These are phyloP conservation scores for Xylaria curta DNA, from an alignment of 495 filamentous ascomycete genomes.

Conservation along the genomic window DNA sequence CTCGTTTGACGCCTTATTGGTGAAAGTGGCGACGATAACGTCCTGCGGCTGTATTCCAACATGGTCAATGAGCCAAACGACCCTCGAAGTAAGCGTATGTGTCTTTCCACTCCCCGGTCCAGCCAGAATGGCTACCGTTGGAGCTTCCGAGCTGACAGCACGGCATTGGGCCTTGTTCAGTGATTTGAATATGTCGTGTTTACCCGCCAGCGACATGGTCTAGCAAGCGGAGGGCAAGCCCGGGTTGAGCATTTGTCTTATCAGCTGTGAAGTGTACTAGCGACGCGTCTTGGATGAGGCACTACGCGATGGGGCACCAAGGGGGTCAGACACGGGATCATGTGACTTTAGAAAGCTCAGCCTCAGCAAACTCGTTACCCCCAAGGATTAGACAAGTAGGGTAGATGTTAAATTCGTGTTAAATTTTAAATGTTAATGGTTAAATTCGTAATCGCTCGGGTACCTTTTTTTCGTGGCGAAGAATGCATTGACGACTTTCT, in stretches of 20 bases:
- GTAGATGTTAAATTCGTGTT: neutral
- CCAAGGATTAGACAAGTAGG: neutral
- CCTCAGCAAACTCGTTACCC: neutral
- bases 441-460: neutral
- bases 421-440: too few species aligned
- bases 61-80: conserved; percentile 90
- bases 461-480: neutral
- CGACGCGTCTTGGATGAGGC: neutral
- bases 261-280: neutral
- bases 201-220: conserved; percentile 32
- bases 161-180: conserved; percentile 83
- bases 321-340: conserved; percentile 22
- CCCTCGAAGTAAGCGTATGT: conserved; percentile 91
- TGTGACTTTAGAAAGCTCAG: conserved; percentile 8
- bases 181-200: conserved; percentile 68
- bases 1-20: conserved; percentile 93
- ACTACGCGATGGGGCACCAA: conserved; percentile 2
- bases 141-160: conserved; percentile 81
- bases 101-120: conserved; percentile 88
- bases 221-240: conserved; percentile 6
- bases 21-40: conserved; percentile 97
- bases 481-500: neutral
- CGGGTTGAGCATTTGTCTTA: neutral
- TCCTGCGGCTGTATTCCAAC: conserved; percentile 83
- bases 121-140: conserved; percentile 89